Percentiles rank a stretch among this genome's conserved stretches.
phyloP scores from a whole-genome alignment of 148 eudicot species.

The Bassia scoparia region DNA sequence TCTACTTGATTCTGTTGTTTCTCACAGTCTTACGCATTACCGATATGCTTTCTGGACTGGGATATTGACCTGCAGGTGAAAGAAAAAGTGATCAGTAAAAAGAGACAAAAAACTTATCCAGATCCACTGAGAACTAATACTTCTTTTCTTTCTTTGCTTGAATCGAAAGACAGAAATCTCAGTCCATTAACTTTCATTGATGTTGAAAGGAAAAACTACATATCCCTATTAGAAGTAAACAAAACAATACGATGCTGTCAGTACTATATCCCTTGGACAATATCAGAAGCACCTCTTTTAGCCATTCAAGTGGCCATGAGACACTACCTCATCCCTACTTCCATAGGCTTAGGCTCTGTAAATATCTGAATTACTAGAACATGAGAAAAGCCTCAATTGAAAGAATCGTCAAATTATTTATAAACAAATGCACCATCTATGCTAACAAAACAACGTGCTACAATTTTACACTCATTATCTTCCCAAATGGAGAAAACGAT shows the following conservation, averaged over 20 bases:
- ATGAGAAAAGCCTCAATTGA: too few species aligned
- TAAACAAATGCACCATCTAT: background rate
- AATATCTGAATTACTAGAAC: background rate
- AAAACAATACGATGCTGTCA: background rate
- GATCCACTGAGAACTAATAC: background rate
- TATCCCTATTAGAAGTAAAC: background rate
- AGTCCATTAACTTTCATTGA: background rate
- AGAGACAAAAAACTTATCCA: constrained; percentile 2
- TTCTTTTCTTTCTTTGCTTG: background rate
- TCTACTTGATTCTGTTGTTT: constrained; percentile 77
- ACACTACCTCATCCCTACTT: background rate
- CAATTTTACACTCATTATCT: background rate
- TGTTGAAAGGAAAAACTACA: too few species aligned
- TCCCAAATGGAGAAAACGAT: background rate
- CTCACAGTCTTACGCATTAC: constrained; percentile 80
- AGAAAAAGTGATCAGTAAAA: constrained; percentile 12
- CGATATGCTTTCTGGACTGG: constrained; percentile 84
- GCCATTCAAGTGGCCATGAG: background rate
- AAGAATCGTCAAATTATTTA: background rate
- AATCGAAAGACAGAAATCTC: background rate
- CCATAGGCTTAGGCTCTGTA: constrained; percentile 1
- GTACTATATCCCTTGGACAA: background rate
- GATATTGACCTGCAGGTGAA: constrained; percentile 53
- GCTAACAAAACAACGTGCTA: background rate
- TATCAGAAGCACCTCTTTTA: background rate